Percentiles rank a stretch among this genome's conserved stretches.
Conservation (phyloP, 176 grass and related monocot genomes). For the Alopecurus myosuroides region DNA sequence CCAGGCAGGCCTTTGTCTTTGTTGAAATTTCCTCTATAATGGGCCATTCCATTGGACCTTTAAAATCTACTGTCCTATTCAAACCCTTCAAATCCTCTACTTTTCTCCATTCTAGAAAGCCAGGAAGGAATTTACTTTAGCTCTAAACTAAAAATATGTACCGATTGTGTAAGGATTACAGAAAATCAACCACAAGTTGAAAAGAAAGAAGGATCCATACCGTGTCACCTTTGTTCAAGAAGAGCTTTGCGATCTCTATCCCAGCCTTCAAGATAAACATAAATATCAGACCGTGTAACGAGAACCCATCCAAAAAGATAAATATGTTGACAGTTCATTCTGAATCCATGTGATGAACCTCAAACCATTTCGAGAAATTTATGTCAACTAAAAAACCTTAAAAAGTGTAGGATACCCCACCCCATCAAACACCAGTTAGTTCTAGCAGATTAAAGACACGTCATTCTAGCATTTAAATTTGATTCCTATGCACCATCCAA, state of each 20-base stretch:
- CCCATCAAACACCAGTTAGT: neutral
- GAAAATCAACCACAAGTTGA: neutral
- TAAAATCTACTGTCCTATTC: neutral
- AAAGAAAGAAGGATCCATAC: conserved; percentile 40
- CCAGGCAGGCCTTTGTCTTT: neutral
- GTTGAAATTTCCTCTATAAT: neutral
- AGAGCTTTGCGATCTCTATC: conserved; percentile 91
- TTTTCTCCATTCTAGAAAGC: neutral
- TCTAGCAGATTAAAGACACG: conserved; percentile 12
- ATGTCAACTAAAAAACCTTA: neutral
- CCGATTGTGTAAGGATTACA: neutral
- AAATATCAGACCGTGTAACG: conserved; percentile 13
- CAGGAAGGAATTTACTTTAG: neutral
- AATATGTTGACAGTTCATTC: conserved; percentile 11
- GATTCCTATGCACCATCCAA: neutral
- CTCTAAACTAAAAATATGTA: neutral
- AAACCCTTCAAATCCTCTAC: neutral
- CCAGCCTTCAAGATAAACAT: conserved; percentile 64
- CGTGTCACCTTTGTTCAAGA: conserved; percentile 90
- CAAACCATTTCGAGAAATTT: conserved; percentile 12
- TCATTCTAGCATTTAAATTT: neutral
- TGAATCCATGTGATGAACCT: neutral
- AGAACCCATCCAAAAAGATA: conserved; percentile 18
- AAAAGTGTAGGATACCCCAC: neutral
- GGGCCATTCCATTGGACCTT: neutral